Percentiles rank a stretch among this genome's conserved stretches.
Evolutionary conservation across 768 basidiomycete genomes (phyloP).

Genomic region (Zangia roseola): DNA sequence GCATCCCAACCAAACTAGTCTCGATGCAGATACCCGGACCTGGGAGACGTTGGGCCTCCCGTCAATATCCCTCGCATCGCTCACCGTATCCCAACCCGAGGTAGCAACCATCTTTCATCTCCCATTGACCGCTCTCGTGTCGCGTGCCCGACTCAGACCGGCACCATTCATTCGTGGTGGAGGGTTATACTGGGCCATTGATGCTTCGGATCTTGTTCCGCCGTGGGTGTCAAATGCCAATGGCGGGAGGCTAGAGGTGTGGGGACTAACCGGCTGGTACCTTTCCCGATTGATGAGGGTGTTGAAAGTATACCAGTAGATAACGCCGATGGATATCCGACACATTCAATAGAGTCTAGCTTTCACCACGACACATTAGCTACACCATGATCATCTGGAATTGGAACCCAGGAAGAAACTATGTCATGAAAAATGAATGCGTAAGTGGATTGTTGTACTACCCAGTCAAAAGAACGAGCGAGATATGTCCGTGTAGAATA

Average conservation of each 20-base stretch:
- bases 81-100: constrained; percentile 58
- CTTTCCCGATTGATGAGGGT: constrained; percentile 59
- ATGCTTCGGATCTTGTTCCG: constrained; percentile 57
- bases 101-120: constrained; percentile 73
- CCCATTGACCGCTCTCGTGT: constrained; percentile 52
- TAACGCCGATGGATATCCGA: background rate
- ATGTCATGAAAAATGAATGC: constrained; percentile 14
- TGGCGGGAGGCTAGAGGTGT: constrained; percentile 61
- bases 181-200: constrained; percentile 62
- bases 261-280: constrained; percentile 88
- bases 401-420: constrained; percentile 14
- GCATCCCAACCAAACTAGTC: constrained; percentile 2
- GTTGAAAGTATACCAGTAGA: constrained; percentile 46
- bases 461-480: constrained; percentile 9
- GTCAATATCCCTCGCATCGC: constrained; percentile 52
- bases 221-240: constrained; percentile 33
- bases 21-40: background rate
- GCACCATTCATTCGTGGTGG: constrained; percentile 46
- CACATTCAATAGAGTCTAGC: too few relatives aligned
- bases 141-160: constrained; percentile 46
- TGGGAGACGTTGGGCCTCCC: constrained; percentile 36
- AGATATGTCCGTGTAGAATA: constrained; percentile 15
- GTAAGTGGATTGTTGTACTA: constrained; percentile 16
- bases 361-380: background rate
- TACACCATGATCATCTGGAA: constrained; percentile 9